Conservation (phyloP, 768 basidiomycete species). For the Pulveroboletus frians region DNA sequence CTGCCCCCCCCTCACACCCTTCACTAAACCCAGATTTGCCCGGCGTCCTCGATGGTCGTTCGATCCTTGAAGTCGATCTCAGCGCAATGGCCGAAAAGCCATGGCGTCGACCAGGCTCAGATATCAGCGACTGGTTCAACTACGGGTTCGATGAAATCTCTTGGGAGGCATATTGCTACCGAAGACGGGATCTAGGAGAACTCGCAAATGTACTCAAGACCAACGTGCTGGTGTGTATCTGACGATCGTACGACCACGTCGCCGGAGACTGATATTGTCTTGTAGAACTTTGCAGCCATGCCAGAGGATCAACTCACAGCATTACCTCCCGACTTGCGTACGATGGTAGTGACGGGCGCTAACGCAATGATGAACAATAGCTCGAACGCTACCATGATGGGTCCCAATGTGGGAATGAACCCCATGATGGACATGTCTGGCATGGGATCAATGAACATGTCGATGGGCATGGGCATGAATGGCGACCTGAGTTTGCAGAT, state of each 20-base stretch:
- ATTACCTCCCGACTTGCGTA: slow-evolving; percentile 75
- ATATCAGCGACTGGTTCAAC: slow-evolving; percentile 98
- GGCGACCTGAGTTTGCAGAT: slow-evolving; percentile 60
- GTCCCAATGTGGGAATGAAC: slow-evolving; percentile 42
- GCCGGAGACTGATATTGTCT: slow-evolving; percentile 4
- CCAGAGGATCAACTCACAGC: slow-evolving; percentile 73
- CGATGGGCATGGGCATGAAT: slow-evolving; percentile 55
- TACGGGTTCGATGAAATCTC: slow-evolving; percentile 97
- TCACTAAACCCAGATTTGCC: slow-evolving; percentile 61
- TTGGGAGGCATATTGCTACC: slow-evolving; percentile 90
- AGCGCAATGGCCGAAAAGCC: slow-evolving; percentile 71
- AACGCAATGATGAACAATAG: slow-evolving; percentile 70
- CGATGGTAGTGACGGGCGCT: slow-evolving; percentile 83
- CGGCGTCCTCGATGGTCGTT: slow-evolving; percentile 67
- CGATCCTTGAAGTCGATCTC: slow-evolving; percentile 82
- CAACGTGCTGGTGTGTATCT: slow-evolving; percentile 66
- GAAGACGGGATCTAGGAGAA: slow-evolving; percentile 76
- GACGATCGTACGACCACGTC: neutral
- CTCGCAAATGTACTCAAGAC: slow-evolving; percentile 75
- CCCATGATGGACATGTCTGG: slow-evolving; percentile 80
- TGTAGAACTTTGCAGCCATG: slow-evolving; percentile 76
- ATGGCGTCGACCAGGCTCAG: slow-evolving; percentile 89
- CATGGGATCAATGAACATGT: slow-evolving; percentile 54
- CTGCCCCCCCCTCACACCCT: slow-evolving; percentile 78
- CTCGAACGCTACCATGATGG: slow-evolving; percentile 54